Evolutionary conservation across 1,139 yeast species (phyloP), one percentile per base, ranked within the genome.

Genomic region (Saccharomyces hybrid): DNA sequence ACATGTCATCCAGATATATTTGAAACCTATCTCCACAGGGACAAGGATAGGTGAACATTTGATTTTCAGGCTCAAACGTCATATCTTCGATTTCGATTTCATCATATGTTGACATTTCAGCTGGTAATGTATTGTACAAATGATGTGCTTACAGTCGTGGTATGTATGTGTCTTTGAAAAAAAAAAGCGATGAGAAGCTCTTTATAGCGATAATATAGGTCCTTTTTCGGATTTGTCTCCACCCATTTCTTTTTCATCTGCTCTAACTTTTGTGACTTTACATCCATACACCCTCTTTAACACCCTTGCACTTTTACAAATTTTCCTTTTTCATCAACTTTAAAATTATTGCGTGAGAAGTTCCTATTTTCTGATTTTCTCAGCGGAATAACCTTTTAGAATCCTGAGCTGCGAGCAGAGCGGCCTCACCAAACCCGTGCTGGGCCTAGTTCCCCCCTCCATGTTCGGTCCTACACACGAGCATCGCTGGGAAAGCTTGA

Each of bases 1-100:
- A 76, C 70, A 95, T 76, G 67, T 95, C 99, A 63, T 86, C 95
- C 53, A 93, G 76, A 34, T 82, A 77, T 47, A 93, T 87, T 68
- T 95, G 96, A 72, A 93, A 93, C 65, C 84, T 77, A 71, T 95
- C 99, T 29, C 99, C 99, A 71, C 99, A 93, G 0, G 99, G 99
- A 75, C 99, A 93, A 4, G 99, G 99, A 64, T 91, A 93, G 56
- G 89, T 87, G 71, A 91, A 89, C 47, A 89, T 73, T 70, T 85
- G 90, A 11, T 88, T 83, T 29, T 76, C 76, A 3, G 93, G 83
- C 69, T 93, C 97, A 70, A 82, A 93, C 5, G 91, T 85, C 82
- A 93, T 90, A 70, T 93, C 99, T 71, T 93, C 99, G 54, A 95
- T 93, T 75, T 93, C 99, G 57, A 93, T 84, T 69, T 93, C 96